These are phyloP conservation scores for Gaertneriomyces sp. DNA, from an alignment of 192 early-diverging fungal species.

Conservation along the genomic window DNA sequence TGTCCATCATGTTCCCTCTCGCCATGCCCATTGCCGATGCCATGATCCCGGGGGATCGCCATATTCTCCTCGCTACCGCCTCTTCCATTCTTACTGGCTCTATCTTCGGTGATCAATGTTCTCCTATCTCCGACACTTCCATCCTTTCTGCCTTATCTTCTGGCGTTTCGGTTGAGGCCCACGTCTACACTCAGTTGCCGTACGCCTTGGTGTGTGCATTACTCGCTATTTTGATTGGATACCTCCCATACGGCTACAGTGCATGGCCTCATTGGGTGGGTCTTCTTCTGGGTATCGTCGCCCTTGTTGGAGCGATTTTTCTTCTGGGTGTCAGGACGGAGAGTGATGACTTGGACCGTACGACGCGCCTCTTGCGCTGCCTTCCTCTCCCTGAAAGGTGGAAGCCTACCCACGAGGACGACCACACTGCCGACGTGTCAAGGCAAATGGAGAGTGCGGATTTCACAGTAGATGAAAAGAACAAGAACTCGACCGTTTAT, in stretches of 20 bases:
- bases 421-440: neutral
- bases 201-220: neutral
- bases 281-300: neutral
- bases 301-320: neutral
- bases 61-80: constrained; percentile 1
- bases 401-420: neutral
- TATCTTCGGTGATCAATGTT: constrained; percentile 1
- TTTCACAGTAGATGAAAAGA: no score
- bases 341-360: neutral
- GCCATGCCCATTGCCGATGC: neutral
- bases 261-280: neutral
- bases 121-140: neutral
- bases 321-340: neutral
- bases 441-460: no score
- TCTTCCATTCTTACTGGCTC: constrained; percentile 1
- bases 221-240: neutral
- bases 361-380: neutral
- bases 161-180: neutral
- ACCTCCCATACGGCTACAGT: neutral
- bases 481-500: no score
- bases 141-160: constrained; percentile 1
- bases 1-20: constrained; percentile 2
- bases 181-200: constrained; percentile 1
- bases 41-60: neutral
- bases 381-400: neutral